Evolutionary conservation across 805 yeast species (phyloP).

Genomic region (Metschnikowia anglica): DNA sequence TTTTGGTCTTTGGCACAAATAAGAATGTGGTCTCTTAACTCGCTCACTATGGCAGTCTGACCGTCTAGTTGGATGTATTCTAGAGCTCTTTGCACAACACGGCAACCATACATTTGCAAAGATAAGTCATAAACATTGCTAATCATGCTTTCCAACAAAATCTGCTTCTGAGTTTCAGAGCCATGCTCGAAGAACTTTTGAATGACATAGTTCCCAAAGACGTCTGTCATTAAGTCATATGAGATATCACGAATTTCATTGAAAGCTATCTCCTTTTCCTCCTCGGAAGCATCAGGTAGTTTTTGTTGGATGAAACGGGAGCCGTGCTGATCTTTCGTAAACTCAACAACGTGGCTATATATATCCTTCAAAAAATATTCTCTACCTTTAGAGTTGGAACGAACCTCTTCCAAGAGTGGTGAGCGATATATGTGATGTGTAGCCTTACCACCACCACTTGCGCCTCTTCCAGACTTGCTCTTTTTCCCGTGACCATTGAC

Average conservation of each 20-base stretch:
- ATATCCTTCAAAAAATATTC: slow-evolving; percentile 68
- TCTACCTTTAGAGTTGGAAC: slow-evolving; percentile 60
- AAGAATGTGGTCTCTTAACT: slow-evolving; percentile 66
- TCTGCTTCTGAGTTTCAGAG: slow-evolving; percentile 60
- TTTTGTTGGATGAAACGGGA: slow-evolving; percentile 94
- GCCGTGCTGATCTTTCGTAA: slow-evolving; percentile 95
- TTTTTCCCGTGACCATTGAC: slow-evolving; percentile 14
- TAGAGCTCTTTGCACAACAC: slow-evolving; percentile 93
- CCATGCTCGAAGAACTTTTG: slow-evolving; percentile 93
- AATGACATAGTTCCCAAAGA: slow-evolving; percentile 95
- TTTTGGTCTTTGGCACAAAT: slow-evolving; percentile 79
- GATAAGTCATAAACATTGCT: slow-evolving; percentile 75
- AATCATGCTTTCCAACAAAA: slow-evolving; percentile 67
- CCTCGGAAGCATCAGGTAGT: slow-evolving; percentile 61
- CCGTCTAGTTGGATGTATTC: slow-evolving; percentile 66
- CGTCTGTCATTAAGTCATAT: slow-evolving; percentile 86
- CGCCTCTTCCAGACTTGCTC: slow-evolving; percentile 14
- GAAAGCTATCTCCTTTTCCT: slow-evolving; percentile 75
- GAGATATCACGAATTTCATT: slow-evolving; percentile 77
- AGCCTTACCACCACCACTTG: slow-evolving; percentile 23
- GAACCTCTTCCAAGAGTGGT: slow-evolving; percentile 81
- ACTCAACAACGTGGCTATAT: slow-evolving; percentile 84
- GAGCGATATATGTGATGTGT: slow-evolving; percentile 61
- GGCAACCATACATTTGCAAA: slow-evolving; percentile 95
- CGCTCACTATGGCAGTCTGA: slow-evolving; percentile 67